Conservation (phyloP, 2,329 filamentous ascomycete genomes). For the Cladosporium sp. region DNA sequence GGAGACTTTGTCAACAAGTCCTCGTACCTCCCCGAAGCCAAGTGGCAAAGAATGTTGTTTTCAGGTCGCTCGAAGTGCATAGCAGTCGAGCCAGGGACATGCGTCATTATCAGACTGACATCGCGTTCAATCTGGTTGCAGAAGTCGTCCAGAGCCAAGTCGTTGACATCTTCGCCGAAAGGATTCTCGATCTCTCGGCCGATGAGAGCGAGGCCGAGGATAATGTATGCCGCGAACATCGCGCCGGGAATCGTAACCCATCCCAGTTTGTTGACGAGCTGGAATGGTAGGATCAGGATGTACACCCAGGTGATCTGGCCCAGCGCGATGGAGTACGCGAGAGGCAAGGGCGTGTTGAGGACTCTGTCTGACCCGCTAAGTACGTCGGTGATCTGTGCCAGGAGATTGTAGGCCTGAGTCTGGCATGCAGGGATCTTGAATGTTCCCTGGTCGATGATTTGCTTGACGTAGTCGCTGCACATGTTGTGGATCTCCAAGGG, state of each 20-base stretch:
- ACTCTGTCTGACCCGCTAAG: conserved; percentile 71
- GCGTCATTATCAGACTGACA: conserved; percentile 47
- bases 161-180: conserved; percentile 79
- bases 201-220: conserved; percentile 71
- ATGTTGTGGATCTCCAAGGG: conserved; percentile 77
- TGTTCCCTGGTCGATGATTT: conserved; percentile 53
- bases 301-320: conserved; percentile 85
- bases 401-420: conserved; percentile 52
- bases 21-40: neutral
- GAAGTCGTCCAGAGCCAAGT: conserved; percentile 70
- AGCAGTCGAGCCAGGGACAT: neutral
- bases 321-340: conserved; percentile 80
- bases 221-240: conserved; percentile 68
- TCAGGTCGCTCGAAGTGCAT: neutral
- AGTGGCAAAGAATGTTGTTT: neutral
- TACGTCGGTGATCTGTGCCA: conserved; percentile 66
- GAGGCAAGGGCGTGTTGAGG: conserved; percentile 74
- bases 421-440: conserved; percentile 57
- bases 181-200: conserved; percentile 82
- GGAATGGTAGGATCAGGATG: conserved; percentile 75
- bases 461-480: conserved; percentile 63
- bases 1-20: neutral
- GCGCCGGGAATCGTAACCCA: conserved; percentile 78
- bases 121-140: conserved; percentile 71
- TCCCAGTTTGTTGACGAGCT: conserved; percentile 59